Conservation (phyloP, 2,329 filamentous ascomycete genomes). For the Calonectria pseudoturangicola region DNA sequence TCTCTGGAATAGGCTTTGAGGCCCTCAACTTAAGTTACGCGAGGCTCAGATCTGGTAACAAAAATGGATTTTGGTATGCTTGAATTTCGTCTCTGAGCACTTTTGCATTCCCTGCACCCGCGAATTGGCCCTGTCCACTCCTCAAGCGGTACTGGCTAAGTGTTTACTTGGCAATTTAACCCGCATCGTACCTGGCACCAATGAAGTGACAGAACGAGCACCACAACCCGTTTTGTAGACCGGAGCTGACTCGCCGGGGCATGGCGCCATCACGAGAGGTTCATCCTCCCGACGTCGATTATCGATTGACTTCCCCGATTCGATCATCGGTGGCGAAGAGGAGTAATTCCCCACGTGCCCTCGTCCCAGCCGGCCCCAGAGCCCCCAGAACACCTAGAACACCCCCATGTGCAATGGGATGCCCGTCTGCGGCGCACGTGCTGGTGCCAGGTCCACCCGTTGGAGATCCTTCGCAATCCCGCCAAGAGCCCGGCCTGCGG, state of each 20-base stretch:
- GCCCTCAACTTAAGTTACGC: too few species aligned
- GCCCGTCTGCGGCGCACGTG: constrained; percentile 46
- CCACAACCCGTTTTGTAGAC: constrained; percentile 7
- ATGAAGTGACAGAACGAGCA: background rate
- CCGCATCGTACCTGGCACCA: constrained; percentile 10
- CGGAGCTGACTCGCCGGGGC: constrained; percentile 7
- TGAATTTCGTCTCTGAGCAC: too few species aligned
- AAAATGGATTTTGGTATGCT: too few species aligned
- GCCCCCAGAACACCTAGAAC: too few species aligned
- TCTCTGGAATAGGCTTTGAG: too few species aligned
- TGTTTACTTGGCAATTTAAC: background rate
- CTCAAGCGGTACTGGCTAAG: background rate
- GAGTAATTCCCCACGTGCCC: constrained; percentile 44
- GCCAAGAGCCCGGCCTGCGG: constrained; percentile 34
- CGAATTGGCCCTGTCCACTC: background rate
- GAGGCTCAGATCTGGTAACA: too few species aligned
- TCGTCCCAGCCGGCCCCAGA: constrained; percentile 26
- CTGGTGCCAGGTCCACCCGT: constrained; percentile 36
- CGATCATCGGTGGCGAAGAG: constrained; percentile 15
- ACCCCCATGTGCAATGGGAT: constrained; percentile 36
- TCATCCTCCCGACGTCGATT: background rate
- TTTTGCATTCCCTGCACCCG: background rate
- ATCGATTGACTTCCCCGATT: constrained; percentile 25
- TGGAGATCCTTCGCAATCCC: constrained; percentile 41
- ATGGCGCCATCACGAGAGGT: constrained; percentile 2